Base-by-base conservation (phyloP, 1,284 basidiomycete species). In the Ganoderma leucocontextum region DNA sequence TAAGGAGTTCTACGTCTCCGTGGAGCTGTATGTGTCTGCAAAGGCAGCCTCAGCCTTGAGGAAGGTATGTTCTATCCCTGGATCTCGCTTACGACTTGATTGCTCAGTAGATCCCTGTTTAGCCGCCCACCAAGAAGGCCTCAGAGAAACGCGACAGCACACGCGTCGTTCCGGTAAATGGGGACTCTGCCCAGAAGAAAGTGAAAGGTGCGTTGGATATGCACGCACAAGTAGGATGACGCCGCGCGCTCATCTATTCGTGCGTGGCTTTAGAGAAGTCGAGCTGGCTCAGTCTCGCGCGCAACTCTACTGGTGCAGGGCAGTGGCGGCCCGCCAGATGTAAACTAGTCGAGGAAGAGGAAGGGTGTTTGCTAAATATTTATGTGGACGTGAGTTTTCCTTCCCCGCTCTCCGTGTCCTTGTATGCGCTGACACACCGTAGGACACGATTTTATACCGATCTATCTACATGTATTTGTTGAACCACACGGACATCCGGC, bases 251-350 rank as follows among this genome's bases (percentile, higher is more conserved):
- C 65, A 67, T 60, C 42, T 44, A 15, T 62, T 64, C 29, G 49
- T 49, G 35, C 44, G 39, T 42, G 49, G 63, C 29, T 70, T 42
- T 70, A 92, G 92, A 94, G 77, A 92, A 91, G 79, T 82, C 89
- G 13, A 92, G 88, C 74, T 93, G 91, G 91, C 84, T 91, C 58
- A 85, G 85, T 22, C 82, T 91, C n/a, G 80, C 85, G 44, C 86
- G 85, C 69, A 83, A 82, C 38, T 73, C 86, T 29, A 78, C 84
- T 39, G 82, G 81, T 42, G 79, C 83, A 19, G 89, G 88, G 17
- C 87, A 89, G 62, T 94, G 93, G 93, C 83, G 89, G 74, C 79
- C 85, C 55, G 92, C 90, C 29, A 89, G 85, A 17, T 94, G 92
- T 79, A 91, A 84, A 74, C 80, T 94, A 62, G 79, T 83, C 49